phyloP scores from a whole-genome alignment of 108 stramenopile species.

The Pinguiococcus pyrenoidosus region DNA sequence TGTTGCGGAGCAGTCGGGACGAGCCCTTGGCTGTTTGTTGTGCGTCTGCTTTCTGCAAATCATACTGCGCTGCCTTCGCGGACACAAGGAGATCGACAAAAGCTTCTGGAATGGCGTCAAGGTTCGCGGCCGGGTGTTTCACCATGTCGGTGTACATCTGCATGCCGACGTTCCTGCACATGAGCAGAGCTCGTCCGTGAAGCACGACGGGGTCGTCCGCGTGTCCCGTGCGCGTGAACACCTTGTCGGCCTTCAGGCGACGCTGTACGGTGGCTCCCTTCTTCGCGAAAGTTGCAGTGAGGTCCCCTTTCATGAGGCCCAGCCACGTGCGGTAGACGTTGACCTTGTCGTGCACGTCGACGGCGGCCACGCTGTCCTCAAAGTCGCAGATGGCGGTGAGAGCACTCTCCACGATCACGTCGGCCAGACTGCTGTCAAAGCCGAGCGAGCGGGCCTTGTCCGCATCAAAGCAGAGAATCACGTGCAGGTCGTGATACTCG shows the following conservation, averaged over 20 bases:
- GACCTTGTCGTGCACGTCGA: slow-evolving; percentile 20
- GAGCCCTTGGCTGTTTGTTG: no score
- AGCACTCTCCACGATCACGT: slow-evolving; percentile 7
- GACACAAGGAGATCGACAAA: slow-evolving; percentile 5
- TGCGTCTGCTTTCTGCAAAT: neutral
- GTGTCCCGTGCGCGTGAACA: slow-evolving; percentile 2
- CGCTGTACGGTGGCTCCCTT: no score
- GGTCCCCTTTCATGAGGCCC: slow-evolving; percentile 5
- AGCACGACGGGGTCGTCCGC: slow-evolving; percentile 3
- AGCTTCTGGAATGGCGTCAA: neutral
- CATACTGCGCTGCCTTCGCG: neutral
- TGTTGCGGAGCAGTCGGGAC: neutral
- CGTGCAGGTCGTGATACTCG: slow-evolving; percentile 8
- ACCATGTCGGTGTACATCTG: slow-evolving; percentile 6
- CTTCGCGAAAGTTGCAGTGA: no score
- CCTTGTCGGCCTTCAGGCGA: slow-evolving; percentile 3
- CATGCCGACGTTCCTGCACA: slow-evolving; percentile 11
- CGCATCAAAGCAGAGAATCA: slow-evolving; percentile 7
- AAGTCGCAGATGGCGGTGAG: slow-evolving; percentile 14
- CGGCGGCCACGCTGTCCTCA: slow-evolving; percentile 20
- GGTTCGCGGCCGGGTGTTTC: neutral
- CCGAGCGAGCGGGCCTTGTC: neutral
- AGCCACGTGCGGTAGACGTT: slow-evolving; percentile 9
- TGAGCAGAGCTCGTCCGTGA: slow-evolving; percentile 6
- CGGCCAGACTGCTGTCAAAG: slow-evolving; percentile 1